Percentiles rank a stretch among this genome's conserved stretches.
Conservation (phyloP, 2,329 filamentous ascomycete species). For the Huntiella decipiens region DNA sequence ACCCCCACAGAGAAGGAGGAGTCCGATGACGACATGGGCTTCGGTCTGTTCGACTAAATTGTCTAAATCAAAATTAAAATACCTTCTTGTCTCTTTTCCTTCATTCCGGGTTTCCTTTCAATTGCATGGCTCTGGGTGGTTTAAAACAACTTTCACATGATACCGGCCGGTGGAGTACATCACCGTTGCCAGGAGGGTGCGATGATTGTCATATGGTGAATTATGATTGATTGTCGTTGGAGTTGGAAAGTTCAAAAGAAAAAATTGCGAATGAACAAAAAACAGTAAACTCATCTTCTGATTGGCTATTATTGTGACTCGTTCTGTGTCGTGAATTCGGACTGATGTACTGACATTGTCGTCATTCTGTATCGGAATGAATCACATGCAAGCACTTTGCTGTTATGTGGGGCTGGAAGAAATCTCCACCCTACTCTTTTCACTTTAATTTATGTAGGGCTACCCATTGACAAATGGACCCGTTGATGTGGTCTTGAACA, state of each 20-base stretch:
- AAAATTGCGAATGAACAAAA: conserved; percentile 15
- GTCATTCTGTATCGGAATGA: no score
- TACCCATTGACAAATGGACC: no score
- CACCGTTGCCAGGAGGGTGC: conserved; percentile 17
- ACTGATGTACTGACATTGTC: no score
- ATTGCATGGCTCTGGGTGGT: conserved; percentile 35
- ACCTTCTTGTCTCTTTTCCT: conserved; percentile 20
- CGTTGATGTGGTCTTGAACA: no score
- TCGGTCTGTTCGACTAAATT: conserved; percentile 54
- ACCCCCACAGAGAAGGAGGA: conserved; percentile 30
- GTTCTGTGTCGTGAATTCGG: no score
- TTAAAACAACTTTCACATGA: conserved; percentile 27
- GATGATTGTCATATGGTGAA: conserved; percentile 24
- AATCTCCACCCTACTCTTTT: no score
- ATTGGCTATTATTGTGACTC: no score
- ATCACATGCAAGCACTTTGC: no score
- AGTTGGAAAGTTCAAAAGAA: conserved; percentile 23
- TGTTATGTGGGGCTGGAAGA: no score
- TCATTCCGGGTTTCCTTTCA: conserved; percentile 29
- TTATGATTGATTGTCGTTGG: conserved; percentile 23
- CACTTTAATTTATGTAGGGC: no score
- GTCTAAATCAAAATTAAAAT: conserved; percentile 4
- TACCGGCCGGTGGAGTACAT: conserved; percentile 25
- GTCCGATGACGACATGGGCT: conserved; percentile 22
- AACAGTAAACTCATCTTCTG: conserved; percentile 9